Evolutionary conservation across 768 basidiomycete species (phyloP), one percentile per base, ranked within the genome.

Genomic region (Rhizopogon vesiculosus): DNA sequence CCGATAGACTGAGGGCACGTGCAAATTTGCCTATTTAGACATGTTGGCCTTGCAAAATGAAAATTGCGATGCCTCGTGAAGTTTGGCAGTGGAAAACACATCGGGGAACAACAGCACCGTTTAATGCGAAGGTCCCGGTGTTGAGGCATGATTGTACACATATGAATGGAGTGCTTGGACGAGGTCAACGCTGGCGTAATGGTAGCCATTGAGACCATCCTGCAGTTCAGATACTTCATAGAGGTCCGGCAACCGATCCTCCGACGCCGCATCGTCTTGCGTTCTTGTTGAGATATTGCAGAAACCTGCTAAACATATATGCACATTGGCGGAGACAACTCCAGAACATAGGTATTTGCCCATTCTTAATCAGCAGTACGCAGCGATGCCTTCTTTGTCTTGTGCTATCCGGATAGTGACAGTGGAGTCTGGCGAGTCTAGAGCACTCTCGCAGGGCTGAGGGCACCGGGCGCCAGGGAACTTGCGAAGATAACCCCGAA

Each of bases 221-320:
- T 83, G 82, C 12, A 86, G 71, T 53, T 85, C 83, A 0, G 71
- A 79, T 0, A 80, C 84, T 62, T 86, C 83, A 56, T 85, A 86
- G 6, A 87, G 70, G 63, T 85, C 83, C 1, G 84, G 84, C 22
- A 74, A 68, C 12, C 7, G 9, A 33, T 33, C 8, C 31, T 33
- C 31, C 31, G 8, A 8, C 8, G 1, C 7, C 31, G 31, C 31
- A 33, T 33, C 31, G 10, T 7, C 31, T 33, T 33, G 31, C 31
- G 2, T 33, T 33, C 31, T 33, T 10, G 31, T 33, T 33, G 31
- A 33, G 31, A 33, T 33, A 33, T 33, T 33, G 31, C 31, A 33
- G 9, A 9, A 33, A 8, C 10, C 1, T 33, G 31, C 25, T 25
- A 25, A 25, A 25, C 25, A 25, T 25, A 25, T 25, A 25, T 25